Conservation (phyloP, 352 stramenopile genomes). For the Elongisporangium undulatum region DNA sequence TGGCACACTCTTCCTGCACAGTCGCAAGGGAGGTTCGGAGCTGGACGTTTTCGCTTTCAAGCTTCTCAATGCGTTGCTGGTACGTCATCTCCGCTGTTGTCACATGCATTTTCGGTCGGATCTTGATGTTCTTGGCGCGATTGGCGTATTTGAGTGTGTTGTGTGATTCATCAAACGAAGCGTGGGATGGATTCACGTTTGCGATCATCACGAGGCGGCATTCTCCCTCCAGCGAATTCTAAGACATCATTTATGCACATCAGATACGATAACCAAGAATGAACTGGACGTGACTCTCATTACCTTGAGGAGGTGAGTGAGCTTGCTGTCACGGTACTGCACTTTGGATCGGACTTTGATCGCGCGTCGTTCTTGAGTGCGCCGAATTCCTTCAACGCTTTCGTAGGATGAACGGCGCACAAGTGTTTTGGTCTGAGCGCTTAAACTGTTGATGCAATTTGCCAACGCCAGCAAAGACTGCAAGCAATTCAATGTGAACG, state of each 20-base stretch:
- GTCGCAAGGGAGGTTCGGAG: conserved; percentile 28
- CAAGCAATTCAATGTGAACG: background rate
- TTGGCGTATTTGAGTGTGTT: conserved; percentile 91
- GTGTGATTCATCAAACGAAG: conserved; percentile 85
- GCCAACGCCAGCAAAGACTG: conserved; percentile 72
- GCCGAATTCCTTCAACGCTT: conserved; percentile 11
- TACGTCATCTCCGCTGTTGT: conserved; percentile 69
- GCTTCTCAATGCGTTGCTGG: conserved; percentile 48
- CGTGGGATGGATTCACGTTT: conserved; percentile 74
- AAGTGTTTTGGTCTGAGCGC: conserved; percentile 21
- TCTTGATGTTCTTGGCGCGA: conserved; percentile 90
- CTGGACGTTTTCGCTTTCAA: conserved; percentile 48
- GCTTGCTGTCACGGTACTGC: conserved; percentile 85
- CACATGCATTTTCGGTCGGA: conserved; percentile 78
- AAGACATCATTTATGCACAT: background rate
- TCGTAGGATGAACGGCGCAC: conserved; percentile 32
- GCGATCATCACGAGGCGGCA: conserved; percentile 90
- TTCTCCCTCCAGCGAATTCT: conserved; percentile 86
- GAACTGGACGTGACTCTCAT: background rate
- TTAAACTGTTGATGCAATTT: conserved; percentile 90
- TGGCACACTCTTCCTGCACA: conserved; percentile 19
- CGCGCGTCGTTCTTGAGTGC: conserved; percentile 18
- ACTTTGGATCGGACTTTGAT: conserved; percentile 36
- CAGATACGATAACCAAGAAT: background rate
- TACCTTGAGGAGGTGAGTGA: conserved; percentile 84